Percentiles rank a stretch among this genome's conserved stretches.
These are phyloP conservation scores for Spirogloea muscicola DNA, from an alignment of 139 green algal genomes.

Conservation along the genomic window DNA sequence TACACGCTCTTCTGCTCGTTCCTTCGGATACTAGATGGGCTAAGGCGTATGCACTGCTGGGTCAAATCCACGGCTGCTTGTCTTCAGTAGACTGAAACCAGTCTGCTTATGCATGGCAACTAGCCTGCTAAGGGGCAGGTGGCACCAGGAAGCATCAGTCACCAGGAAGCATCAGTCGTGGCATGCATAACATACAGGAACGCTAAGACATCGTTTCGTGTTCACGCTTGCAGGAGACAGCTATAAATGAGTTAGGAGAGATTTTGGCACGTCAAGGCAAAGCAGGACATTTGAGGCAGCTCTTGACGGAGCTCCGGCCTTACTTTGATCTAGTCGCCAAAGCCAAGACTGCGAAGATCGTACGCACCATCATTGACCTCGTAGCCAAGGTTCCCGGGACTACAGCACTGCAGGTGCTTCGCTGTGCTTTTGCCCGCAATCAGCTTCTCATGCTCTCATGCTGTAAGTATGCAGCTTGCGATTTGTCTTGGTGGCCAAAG, in stretches of 20 bases:
- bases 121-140: too few species aligned
- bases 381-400: constrained; percentile 83
- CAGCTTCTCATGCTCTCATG: background rate
- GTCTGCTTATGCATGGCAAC: too few species aligned
- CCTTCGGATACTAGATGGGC: too few species aligned
- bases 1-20: too few species aligned
- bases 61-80: too few species aligned
- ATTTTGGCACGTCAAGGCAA: constrained; percentile 69
- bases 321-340: constrained; percentile 90
- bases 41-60: too few species aligned
- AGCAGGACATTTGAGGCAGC: constrained; percentile 60
- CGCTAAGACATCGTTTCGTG: too few species aligned
- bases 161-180: too few species aligned
- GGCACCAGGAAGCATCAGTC: too few species aligned
- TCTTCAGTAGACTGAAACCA: too few species aligned
- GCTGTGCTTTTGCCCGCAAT: too few species aligned
- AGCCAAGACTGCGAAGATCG: constrained; percentile 98
- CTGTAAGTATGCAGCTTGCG: background rate
- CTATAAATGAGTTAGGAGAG: constrained; percentile 64
- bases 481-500: background rate
- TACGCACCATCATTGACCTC: constrained; percentile 88
- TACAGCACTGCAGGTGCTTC: constrained; percentile 79
- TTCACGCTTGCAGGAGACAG: constrained; percentile 60
- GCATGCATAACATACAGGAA: too few species aligned
- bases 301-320: constrained; percentile 79